Evolutionary conservation across 495 filamentous ascomycete species (phyloP).

Genomic region (Neurospora sublineolata): DNA sequence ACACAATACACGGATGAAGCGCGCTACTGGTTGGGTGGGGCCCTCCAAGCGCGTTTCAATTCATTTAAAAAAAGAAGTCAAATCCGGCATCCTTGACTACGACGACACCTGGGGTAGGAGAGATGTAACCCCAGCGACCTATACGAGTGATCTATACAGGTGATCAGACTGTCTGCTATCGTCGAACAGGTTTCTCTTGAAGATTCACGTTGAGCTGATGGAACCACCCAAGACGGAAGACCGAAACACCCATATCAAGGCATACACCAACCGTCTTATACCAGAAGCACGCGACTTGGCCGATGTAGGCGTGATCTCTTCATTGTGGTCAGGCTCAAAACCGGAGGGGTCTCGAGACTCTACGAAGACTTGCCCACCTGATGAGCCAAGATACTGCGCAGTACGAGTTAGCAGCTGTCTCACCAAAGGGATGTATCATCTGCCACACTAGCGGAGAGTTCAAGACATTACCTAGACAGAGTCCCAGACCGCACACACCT

Average conservation of each 20-base stretch:
- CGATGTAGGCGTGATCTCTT: not conserved
- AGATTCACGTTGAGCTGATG: not conserved
- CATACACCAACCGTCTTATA: not conserved
- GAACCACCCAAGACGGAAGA: not conserved
- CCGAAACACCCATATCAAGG: not conserved
- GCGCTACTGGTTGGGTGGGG: conserved; percentile 21
- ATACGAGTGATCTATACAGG: not conserved
- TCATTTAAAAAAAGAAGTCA: conserved; percentile 23
- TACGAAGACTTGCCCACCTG: not conserved
- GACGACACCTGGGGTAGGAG: not conserved
- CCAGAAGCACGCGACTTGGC: not conserved
- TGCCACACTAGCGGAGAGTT: not conserved
- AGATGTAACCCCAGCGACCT: not conserved
- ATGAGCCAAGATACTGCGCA: not conserved
- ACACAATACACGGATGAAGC: conserved; percentile 23
- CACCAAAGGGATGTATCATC: not conserved
- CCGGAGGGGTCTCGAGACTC: not conserved
- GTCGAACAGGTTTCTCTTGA: not conserved
- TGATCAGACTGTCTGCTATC: not conserved
- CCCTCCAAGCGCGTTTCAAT: conserved; percentile 20
- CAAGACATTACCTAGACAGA: not conserved
- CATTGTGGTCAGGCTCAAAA: not conserved
- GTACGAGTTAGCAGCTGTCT: not conserved
- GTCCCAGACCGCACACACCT: not conserved
- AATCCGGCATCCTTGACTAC: conserved; percentile 8